Conservation (phyloP, 768 basidiomycete species). For the Leccinum barrowsii region DNA sequence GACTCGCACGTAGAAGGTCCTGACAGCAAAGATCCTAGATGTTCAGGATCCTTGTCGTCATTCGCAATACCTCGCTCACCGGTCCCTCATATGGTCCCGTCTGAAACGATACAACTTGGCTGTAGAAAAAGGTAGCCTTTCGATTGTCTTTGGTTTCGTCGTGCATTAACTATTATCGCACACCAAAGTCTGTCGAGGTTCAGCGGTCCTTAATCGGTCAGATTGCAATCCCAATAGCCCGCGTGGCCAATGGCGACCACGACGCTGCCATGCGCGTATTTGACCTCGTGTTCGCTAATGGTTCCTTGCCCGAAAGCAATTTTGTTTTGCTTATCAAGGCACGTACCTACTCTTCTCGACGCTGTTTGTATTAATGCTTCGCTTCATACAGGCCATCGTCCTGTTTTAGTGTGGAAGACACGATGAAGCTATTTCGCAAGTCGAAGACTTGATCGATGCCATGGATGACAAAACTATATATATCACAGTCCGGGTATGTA, state of each 20-base stretch:
- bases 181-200: conserved; percentile 4
- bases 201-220: conserved; percentile 8
- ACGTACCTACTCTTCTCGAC: fast-evolving
- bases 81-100: background rate
- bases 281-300: conserved; percentile 8
- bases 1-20: background rate
- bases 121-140: background rate
- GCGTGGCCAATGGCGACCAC: background rate
- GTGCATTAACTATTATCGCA: background rate
- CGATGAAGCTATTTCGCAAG: background rate
- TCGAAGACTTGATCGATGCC: background rate
- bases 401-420: conserved; percentile 7
- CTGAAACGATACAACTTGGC: background rate
- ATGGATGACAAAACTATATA: background rate
- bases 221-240: conserved; percentile 5
- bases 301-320: background rate
- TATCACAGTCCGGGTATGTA: conserved; percentile 2
- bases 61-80: background rate
- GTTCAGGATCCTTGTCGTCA: background rate
- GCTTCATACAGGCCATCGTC: conserved; percentile 2
- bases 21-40: background rate
- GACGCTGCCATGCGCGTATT: conserved; percentile 4
- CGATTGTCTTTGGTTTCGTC: fast-evolving
- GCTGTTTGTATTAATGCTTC: background rate
- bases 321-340: conserved; percentile 15